Conservation (phyloP, 192 early-diverging fungal species). For the Umbelopsis sp. region DNA sequence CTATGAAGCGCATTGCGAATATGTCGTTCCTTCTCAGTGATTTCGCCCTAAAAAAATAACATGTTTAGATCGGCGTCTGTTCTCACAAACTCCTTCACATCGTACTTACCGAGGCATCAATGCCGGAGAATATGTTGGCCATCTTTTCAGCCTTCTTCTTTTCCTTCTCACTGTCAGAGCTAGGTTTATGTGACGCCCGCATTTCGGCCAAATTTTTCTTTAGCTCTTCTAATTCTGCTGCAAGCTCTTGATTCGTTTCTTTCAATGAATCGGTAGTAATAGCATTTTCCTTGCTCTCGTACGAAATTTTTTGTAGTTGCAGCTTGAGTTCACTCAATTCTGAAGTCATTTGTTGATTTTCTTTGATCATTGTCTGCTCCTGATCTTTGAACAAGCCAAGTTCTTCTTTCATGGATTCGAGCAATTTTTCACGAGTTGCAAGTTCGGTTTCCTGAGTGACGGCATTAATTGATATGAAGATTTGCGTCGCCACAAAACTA, state of each 20-base stretch:
- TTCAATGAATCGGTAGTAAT: slow-evolving; percentile 90
- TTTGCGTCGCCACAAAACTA: not conserved
- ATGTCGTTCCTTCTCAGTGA: slow-evolving; percentile 76
- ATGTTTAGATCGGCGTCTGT: not conserved
- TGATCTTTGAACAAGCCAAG: slow-evolving; percentile 69
- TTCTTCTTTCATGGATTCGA: slow-evolving; percentile 74
- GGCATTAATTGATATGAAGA: not conserved
- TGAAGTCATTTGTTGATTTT: slow-evolving; percentile 73
- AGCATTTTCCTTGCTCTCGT: slow-evolving; percentile 85
- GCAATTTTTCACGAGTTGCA: slow-evolving; percentile 56
- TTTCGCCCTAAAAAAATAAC: slow-evolving; percentile 50
- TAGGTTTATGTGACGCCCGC: slow-evolving; percentile 50
- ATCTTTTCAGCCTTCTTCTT: slow-evolving; percentile 84
- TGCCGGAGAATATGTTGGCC: slow-evolving; percentile 80
- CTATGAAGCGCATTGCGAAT: slow-evolving; percentile 70
- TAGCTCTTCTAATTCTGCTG: slow-evolving; percentile 71
- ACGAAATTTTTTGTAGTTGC: slow-evolving; percentile 85
- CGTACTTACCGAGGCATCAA: slow-evolving; percentile 69
- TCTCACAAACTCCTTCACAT: not conserved
- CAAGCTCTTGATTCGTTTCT: slow-evolving; percentile 82
- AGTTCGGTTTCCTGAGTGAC: slow-evolving; percentile 69
- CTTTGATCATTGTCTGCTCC: slow-evolving; percentile 53
- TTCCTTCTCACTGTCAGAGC: slow-evolving; percentile 69
- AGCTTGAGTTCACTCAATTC: slow-evolving; percentile 80
- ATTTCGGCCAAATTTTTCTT: slow-evolving; percentile 69